Evolutionary conservation across 805 yeast species (phyloP).

Genomic region (Debaryomyces castellii): DNA sequence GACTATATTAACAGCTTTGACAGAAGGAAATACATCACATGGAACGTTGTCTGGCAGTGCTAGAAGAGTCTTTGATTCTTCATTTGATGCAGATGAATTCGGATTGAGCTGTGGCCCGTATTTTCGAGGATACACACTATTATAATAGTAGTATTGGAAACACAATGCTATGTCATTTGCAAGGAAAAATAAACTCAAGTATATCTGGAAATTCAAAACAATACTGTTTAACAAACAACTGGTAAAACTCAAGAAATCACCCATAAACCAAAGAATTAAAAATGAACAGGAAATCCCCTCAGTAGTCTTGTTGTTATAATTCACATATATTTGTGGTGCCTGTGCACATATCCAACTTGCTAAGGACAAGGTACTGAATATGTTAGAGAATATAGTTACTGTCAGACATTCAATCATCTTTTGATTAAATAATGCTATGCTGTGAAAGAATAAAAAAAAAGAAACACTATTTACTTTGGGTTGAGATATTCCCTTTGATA

Average conservation of each 20-base stretch:
- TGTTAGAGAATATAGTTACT: conserved; percentile 17
- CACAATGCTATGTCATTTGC: conserved; percentile 39
- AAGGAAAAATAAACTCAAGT: conserved; percentile 38
- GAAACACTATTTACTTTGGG: not conserved
- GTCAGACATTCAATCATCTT: conserved; percentile 1
- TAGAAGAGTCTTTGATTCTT: not conserved
- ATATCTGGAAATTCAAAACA: conserved; percentile 38
- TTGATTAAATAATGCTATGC: not conserved
- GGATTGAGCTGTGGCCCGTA: no score
- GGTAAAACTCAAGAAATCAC: conserved; percentile 56
- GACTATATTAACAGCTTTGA: conserved; percentile 7
- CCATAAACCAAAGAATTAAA: conserved; percentile 62
- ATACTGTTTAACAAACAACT: conserved; percentile 40
- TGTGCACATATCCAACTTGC: conserved; percentile 74
- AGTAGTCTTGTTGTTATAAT: conserved; percentile 58
- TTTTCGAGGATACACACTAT: conserved; percentile 32
- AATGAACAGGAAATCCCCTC: conserved; percentile 66
- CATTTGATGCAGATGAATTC: not conserved
- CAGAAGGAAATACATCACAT: not conserved
- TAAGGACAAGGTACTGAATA: conserved; percentile 44
- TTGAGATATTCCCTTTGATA: not conserved
- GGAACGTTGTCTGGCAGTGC: not conserved
- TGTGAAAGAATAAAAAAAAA: not conserved
- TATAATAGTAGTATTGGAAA: conserved; percentile 42
- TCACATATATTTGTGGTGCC: conserved; percentile 64